Base-by-base conservation (phyloP, 2,329 filamentous ascomycete species). In the Dactylellina haptotyla region DNA sequence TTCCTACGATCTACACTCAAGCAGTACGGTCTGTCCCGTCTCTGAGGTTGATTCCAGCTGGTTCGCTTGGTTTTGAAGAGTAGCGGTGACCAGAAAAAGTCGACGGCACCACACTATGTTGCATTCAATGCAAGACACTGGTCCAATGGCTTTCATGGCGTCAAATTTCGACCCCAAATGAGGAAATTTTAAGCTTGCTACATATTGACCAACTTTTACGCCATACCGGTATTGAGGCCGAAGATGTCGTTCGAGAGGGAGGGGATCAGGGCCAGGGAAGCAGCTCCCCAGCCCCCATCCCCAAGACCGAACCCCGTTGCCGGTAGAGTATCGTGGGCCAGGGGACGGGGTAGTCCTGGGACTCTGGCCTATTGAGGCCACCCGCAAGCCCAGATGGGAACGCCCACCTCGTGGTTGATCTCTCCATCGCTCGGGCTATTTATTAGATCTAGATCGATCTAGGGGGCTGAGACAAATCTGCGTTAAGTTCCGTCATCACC, bases 371-470 rank as follows among this genome's bases (percentile, higher is more conserved):
- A 26, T 2, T 16, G 46, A 26, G 12, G 46, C 46, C 46, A 12
- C 6, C 46, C 25, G 9, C 20, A 10, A 50, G 10, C 16, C 41
- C 23, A 46, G 41, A 10, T n/a, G 16, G 41, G 18, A 18, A 23
- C 41, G 23, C 18, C 8, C 1, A 45, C 9, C 8, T 20, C 18
- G 53, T 9, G 18, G 14, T 30, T 18, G 25, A 23, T 23, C 20
- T 26, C 9, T 34, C 28, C 53, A 14, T 57, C 8, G 30, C 14
- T 43, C 34, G 34, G 53, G 34, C 53, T 18, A 53, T 32, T 32
- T 5, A 16, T 48, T 51, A 56, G n/a, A 51, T 57, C 62, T 51
- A 51, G 62, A 66, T 66, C 53, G 62, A 66, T 66, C 53, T 34
- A 37, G 30, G 51, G 50, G 51, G 62, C 62, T 66, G 62, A 66